phyloP scores from a whole-genome alignment of 2,329 filamentous ascomycete genomes.

The Teratosphaeria epicoccoides region DNA sequence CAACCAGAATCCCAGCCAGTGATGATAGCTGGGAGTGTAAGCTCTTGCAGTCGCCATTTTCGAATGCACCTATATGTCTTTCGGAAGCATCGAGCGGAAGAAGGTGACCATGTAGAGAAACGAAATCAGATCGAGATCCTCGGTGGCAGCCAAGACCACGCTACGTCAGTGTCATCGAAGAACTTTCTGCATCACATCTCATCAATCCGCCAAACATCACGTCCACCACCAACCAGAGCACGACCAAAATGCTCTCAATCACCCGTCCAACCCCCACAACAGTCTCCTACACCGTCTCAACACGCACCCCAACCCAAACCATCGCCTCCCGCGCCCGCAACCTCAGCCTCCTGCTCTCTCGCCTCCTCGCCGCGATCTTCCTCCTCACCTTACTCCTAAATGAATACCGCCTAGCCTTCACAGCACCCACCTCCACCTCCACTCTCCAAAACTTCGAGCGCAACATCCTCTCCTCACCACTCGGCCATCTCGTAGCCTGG shows the following conservation, averaged over 20 bases:
- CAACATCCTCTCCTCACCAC: constrained; percentile 1
- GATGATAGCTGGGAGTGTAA: too few species aligned
- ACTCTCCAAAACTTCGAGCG: neutral
- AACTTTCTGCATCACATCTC: neutral
- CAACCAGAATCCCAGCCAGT: too few species aligned
- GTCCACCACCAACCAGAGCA: neutral
- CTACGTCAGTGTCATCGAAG: neutral
- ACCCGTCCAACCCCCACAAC: constrained; percentile 59
- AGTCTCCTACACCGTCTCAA: constrained; percentile 86
- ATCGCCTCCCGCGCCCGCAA: constrained; percentile 32
- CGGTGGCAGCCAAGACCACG: neutral
- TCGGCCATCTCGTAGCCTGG: constrained; percentile 2
- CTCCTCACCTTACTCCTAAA: constrained; percentile 24
- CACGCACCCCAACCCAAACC: constrained; percentile 47
- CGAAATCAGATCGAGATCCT: neutral
- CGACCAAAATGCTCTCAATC: constrained; percentile 20
- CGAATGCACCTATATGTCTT: neutral
- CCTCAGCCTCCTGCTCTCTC: constrained; percentile 32
- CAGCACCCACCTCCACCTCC: neutral
- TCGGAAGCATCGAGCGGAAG: too few species aligned
- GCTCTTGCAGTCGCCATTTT: too few species aligned
- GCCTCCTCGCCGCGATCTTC: constrained; percentile 33
- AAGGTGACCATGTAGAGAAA: neutral
- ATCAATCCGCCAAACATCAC: neutral
- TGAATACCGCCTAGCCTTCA: constrained; percentile 14